Percentiles rank a stretch among this genome's conserved stretches.
Conservation (phyloP, 345 rosid genomes). For the Capsella bursapastoris region DNA sequence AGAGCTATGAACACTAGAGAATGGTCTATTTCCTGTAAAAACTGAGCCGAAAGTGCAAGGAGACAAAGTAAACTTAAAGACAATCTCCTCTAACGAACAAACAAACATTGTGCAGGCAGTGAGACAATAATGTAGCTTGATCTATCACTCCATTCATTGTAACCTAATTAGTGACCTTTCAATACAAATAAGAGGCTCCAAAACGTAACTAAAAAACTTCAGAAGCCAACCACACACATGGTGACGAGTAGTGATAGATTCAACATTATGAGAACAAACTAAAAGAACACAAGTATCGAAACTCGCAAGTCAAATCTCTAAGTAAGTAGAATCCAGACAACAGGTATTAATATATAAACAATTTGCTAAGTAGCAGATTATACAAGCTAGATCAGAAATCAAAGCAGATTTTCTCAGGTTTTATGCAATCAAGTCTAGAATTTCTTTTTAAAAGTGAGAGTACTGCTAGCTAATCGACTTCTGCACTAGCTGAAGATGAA, state of each 20-base stretch:
- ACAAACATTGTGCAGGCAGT: constrained; percentile 14
- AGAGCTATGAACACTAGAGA: constrained; percentile 21
- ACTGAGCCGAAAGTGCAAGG: background rate
- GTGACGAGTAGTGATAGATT: background rate
- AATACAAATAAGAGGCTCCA: constrained; percentile 16
- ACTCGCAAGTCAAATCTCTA: background rate
- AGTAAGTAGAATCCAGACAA: constrained; percentile 5
- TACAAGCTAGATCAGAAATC: constrained; percentile 37
- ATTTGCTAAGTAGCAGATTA: constrained; percentile 17
- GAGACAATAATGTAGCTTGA: constrained; percentile 15
- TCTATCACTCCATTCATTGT: background rate
- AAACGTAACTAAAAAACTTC: background rate
- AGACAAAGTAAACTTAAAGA: constrained; percentile 20
- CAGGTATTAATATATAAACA: constrained; percentile 30
- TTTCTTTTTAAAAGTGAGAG: background rate
- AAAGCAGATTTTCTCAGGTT: constrained; percentile 23
- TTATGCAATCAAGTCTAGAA: constrained; percentile 21
- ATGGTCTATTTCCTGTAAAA: constrained; percentile 22
- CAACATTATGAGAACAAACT: background rate
- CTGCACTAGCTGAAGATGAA: constrained; percentile 60
- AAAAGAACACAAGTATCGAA: background rate
- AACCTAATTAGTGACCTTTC: constrained; percentile 1
- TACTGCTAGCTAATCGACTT: constrained; percentile 27
- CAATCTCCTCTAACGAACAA: constrained; percentile 16
- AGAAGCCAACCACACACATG: background rate